These are phyloP conservation scores for Cryptosporidium parvum DNA, from an alignment of 169 alveolate genomes.

Conservation along the genomic window DNA sequence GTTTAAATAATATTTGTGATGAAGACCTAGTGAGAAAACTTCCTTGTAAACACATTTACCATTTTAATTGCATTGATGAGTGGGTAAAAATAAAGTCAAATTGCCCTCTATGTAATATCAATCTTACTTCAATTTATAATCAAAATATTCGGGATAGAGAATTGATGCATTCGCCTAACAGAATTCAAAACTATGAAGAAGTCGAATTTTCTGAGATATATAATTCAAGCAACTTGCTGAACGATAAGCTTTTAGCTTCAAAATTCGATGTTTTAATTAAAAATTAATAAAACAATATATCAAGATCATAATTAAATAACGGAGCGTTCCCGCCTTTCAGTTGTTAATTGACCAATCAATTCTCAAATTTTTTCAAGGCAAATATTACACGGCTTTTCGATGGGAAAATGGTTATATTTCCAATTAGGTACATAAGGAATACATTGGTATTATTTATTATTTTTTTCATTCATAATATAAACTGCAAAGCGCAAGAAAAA, in stretches of 20 bases:
- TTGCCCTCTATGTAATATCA: slow-evolving; percentile 62
- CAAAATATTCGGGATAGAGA: slow-evolving; percentile 9
- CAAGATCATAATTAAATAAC: neutral
- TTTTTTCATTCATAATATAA: neutral
- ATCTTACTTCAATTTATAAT: slow-evolving; percentile 17
- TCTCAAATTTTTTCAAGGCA: neutral
- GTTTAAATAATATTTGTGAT: slow-evolving; percentile 47
- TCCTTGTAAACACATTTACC: slow-evolving; percentile 66
- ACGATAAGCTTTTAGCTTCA: neutral
- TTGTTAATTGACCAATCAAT: neutral
- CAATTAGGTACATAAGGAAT: neutral
- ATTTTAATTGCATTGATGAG: slow-evolving; percentile 58
- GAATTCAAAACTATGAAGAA: slow-evolving; percentile 11
- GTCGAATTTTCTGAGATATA: slow-evolving; percentile 10
- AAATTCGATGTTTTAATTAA: neutral
- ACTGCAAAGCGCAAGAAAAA: neutral
- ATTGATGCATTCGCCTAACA: neutral
- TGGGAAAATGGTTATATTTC: neutral
- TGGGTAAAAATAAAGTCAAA: slow-evolving; percentile 53
- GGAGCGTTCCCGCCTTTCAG: slow-evolving; percentile 4
- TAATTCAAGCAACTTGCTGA: neutral
- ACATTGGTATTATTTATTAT: neutral
- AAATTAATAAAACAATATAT: neutral
- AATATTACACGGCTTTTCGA: neutral
- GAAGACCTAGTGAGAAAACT: slow-evolving; percentile 37